Percentiles rank a stretch among this genome's conserved stretches.
phyloP scores from a whole-genome alignment of 306 rosid genomes.

The Bauhinia variegata region DNA sequence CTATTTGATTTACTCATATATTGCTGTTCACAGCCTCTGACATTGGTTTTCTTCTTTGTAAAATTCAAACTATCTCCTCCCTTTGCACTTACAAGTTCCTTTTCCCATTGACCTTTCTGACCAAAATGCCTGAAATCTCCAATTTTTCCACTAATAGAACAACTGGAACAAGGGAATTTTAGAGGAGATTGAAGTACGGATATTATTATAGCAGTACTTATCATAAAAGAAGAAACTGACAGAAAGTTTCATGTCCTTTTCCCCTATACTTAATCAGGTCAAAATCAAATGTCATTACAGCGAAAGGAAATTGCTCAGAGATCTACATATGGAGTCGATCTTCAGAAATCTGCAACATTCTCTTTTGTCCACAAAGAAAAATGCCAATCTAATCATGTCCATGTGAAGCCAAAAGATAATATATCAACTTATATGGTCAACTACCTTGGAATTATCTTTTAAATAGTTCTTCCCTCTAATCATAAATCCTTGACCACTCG shows the following conservation, averaged over 20 bases:
- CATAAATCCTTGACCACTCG: slow-evolving; percentile 79
- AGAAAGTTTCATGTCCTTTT: slow-evolving; percentile 4
- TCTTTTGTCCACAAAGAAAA: not conserved
- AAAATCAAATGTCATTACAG: slow-evolving; percentile 1
- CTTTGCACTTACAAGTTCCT: too few relatives aligned
- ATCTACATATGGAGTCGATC: not conserved
- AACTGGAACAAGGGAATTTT: slow-evolving; percentile 7
- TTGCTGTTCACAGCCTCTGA: too few relatives aligned
- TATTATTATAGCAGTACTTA: slow-evolving; percentile 11
- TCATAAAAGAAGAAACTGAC: not conserved
- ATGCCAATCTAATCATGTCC: not conserved
- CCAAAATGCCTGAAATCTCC: slow-evolving; percentile 14
- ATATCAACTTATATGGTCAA: slow-evolving; percentile 13
- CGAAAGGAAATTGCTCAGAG: slow-evolving; percentile 12
- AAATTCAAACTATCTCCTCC: too few relatives aligned
- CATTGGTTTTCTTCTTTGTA: too few relatives aligned
- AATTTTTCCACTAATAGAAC: slow-evolving; percentile 5
- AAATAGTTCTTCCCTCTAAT: slow-evolving; percentile 89
- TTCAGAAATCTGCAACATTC: slow-evolving; percentile 5
- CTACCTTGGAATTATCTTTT: slow-evolving; percentile 85
- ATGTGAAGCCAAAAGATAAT: slow-evolving; percentile 4
- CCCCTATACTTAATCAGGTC: not conserved
- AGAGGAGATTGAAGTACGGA: slow-evolving; percentile 22
- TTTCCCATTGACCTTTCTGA: not conserved
- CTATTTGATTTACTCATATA: too few relatives aligned